Evolutionary conservation across 768 basidiomycete genomes (phyloP).

Genomic region (Clavulina sp.): DNA sequence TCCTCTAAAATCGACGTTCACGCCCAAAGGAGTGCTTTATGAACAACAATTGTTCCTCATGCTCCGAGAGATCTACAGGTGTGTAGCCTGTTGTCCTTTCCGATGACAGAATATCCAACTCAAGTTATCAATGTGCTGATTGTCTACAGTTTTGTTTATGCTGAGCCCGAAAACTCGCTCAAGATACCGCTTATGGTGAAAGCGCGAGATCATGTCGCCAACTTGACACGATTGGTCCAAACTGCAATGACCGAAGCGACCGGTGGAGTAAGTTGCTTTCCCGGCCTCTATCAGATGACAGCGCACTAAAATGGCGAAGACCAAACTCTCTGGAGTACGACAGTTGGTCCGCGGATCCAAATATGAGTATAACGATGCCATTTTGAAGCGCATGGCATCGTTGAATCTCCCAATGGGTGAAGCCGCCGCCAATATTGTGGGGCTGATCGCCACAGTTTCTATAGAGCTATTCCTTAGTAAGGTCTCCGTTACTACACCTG

Average conservation of each 20-base stretch:
- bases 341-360: neutral
- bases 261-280: neutral
- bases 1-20: constrained; percentile 1
- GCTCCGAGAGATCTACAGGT: constrained; percentile 3
- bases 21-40: constrained; percentile 1
- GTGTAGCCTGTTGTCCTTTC: neutral
- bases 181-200: neutral
- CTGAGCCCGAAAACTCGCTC: neutral
- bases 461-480: neutral
- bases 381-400: neutral
- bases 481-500: neutral
- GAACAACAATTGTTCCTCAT: constrained; percentile 5
- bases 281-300: neutral
- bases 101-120: neutral
- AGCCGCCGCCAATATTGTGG: neutral
- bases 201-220: neutral
- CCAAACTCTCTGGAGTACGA: neutral
- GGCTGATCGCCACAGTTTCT: neutral
- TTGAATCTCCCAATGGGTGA: neutral
- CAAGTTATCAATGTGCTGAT: neutral
- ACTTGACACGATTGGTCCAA: neutral
- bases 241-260: neutral
- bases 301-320: too few species aligned
- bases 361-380: neutral
- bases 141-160: neutral